Base-by-base conservation (phyloP, 495 filamentous ascomycete genomes). In the Symbiotaphrina buchneri region DNA sequence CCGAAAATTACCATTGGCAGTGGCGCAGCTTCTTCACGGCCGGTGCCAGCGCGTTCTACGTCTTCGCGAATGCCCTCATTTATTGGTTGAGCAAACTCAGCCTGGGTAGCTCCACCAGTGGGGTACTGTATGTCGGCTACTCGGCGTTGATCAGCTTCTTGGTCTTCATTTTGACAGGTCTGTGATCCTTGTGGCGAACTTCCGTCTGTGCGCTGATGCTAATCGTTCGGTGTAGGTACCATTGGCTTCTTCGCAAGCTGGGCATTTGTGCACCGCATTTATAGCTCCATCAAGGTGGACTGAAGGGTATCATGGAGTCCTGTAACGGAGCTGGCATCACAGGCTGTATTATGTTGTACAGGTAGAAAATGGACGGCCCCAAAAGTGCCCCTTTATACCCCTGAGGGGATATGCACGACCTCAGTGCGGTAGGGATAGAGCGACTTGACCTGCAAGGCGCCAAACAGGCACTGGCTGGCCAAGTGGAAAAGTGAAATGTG, bases 1-100 rank as follows among this genome's bases (percentile, higher is more conserved):
- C 77, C 2, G 87, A 97, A 57, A 85, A 97, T 54, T 97, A 95
- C 47, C 79, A 90, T 45, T 97, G 87, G 87, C 87, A 94, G 45
- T 97, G 87, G 87, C 67, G 87, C 25, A 69, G 78, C 8, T 97
- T 97, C 57, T 57, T 71, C 21, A 80, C 77, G 1, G 82, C 83
- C 0, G 87, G 87, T 21, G 78, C 77, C 43, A 83, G 74, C 23
- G 83, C 82, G 2, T 63, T 60, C 20, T 97, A 94, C 45, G 81
- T 97, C 33, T 94, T 94, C 47, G 48, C 74, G 5, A 82, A 90
- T 42, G 78, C 80, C 2, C 45, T 95, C 33, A 54, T 92, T 31
- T 94, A 92, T 53, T 84, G 85, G 72, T 55, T 77, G 7, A 79
- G 71, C 41, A 74, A 81, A 45, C 54, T 95, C 25, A 80, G 72